Conservation (phyloP, 805 yeast species). For the Candida yuanshanica region DNA sequence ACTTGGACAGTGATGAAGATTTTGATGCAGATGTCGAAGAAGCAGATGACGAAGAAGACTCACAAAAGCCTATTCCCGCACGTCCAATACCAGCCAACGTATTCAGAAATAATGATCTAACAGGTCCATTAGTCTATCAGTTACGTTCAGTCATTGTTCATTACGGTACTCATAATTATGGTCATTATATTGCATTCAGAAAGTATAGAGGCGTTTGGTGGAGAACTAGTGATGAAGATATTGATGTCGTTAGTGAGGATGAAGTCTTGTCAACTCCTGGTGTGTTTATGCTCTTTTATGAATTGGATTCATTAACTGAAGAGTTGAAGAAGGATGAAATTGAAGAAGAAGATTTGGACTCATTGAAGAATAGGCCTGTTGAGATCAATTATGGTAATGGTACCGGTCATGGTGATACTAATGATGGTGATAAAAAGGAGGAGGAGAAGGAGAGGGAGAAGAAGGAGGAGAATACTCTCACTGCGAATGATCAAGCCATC, state of each 20-base stretch:
- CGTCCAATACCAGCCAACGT: not conserved
- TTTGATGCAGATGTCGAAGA: slow-evolving; percentile 7
- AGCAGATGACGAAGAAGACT: slow-evolving; percentile 11
- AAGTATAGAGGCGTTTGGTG: slow-evolving; percentile 85
- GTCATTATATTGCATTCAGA: slow-evolving; percentile 92
- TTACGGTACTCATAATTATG: slow-evolving; percentile 93
- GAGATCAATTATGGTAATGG: not conserved
- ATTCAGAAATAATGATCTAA: not conserved
- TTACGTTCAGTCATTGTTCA: slow-evolving; percentile 86
- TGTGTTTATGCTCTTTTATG: slow-evolving; percentile 90
- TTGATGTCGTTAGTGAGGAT: slow-evolving; percentile 69
- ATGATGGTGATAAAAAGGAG: not conserved
- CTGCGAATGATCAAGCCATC: slow-evolving; percentile 5
- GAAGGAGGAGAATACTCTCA: not conserved
- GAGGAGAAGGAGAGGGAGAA: not conserved
- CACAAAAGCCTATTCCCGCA: slow-evolving; percentile 5
- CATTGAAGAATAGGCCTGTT: not conserved
- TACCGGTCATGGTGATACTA: not conserved
- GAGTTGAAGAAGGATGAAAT: slow-evolving; percentile 7
- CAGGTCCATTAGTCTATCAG: slow-evolving; percentile 49
- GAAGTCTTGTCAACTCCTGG: slow-evolving; percentile 83
- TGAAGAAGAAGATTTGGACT: not conserved
- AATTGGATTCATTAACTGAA: slow-evolving; percentile 38
- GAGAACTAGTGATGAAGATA: slow-evolving; percentile 89
- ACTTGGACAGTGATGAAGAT: not conserved